phyloP scores from a whole-genome alignment of 805 yeast genomes.

The Wilhelminamyces savonicus region DNA sequence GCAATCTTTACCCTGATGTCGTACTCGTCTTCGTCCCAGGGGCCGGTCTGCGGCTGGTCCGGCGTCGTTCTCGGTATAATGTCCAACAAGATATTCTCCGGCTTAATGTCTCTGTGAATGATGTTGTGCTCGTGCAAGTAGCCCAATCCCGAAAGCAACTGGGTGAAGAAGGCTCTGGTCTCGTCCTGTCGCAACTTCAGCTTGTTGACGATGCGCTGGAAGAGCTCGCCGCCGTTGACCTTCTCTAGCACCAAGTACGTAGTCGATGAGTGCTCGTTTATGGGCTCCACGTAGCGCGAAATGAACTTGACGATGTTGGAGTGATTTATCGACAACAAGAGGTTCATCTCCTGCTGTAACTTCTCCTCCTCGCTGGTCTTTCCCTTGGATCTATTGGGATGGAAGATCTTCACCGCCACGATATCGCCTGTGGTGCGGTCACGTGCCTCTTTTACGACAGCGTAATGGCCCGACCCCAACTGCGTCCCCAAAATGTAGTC shows the following conservation, averaged over 20 bases:
- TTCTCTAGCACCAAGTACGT: conserved; percentile 67
- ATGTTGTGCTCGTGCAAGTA: conserved; percentile 36
- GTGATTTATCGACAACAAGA: conserved; percentile 59
- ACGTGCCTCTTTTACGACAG: conserved; percentile 68
- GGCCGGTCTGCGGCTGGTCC: conserved; percentile 35
- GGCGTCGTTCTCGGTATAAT: conserved; percentile 37
- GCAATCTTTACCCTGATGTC: conserved; percentile 70
- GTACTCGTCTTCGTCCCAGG: conserved; percentile 56
- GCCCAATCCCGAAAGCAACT: conserved; percentile 33
- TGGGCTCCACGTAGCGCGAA: conserved; percentile 50
- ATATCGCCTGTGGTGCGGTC: conserved; percentile 50
- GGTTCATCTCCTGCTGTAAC: conserved; percentile 62
- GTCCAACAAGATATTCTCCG: conserved; percentile 40
- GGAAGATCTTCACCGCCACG: conserved; percentile 72
- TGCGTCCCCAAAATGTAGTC: conserved; percentile 51
- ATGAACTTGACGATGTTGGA: conserved; percentile 65
- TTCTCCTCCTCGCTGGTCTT: conserved; percentile 18
- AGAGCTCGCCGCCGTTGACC: conserved; percentile 68
- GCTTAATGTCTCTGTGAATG: conserved; percentile 41
- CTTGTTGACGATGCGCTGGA: conserved; percentile 64
- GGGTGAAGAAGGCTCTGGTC: conserved; percentile 50
- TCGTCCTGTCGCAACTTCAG: conserved; percentile 57
- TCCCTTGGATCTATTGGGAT: conserved; percentile 39
- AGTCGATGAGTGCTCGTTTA: conserved; percentile 43
- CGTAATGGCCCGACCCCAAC: conserved; percentile 75